phyloP scores from a whole-genome alignment of 441 rosid genomes.

The Bocquillonia castaneifolia region DNA sequence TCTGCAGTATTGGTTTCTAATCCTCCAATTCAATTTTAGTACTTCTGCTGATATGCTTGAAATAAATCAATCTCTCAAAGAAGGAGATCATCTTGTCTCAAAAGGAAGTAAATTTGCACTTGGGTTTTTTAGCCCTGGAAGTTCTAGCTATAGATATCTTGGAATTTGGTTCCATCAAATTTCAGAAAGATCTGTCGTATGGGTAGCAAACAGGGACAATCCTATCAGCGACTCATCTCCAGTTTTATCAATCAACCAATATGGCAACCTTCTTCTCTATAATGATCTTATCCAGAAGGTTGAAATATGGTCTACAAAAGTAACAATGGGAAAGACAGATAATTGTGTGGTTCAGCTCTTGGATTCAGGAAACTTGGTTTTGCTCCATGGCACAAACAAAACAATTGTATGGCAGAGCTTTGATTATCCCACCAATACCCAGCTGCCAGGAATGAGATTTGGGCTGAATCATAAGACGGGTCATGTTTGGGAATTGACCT shows the following conservation, averaged over 20 bases:
- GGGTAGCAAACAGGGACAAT: slow-evolving; percentile 30
- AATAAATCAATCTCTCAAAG: slow-evolving; percentile 12
- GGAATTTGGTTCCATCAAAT: slow-evolving; percentile 33
- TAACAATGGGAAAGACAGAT: background rate
- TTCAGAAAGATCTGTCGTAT: slow-evolving; percentile 15
- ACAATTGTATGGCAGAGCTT: slow-evolving; percentile 27
- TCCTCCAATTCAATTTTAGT: slow-evolving; percentile 7
- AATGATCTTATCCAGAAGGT: background rate
- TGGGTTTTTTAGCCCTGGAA: slow-evolving; percentile 20
- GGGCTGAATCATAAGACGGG: slow-evolving; percentile 16
- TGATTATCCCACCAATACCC: slow-evolving; percentile 17
- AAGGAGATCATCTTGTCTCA: slow-evolving; percentile 29
- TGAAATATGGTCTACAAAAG: slow-evolving; percentile 29
- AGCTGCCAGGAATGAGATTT: slow-evolving; percentile 15
- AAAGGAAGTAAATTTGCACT: slow-evolving; percentile 11
- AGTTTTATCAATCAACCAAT: slow-evolving; percentile 6
- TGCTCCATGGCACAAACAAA: background rate
- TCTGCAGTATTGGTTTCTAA: slow-evolving; percentile 8
- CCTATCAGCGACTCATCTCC: slow-evolving; percentile 23
- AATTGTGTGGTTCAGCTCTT: slow-evolving; percentile 17
- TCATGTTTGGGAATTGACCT: slow-evolving; percentile 13
- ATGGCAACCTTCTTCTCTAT: slow-evolving; percentile 18
- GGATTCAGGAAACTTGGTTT: slow-evolving; percentile 35
- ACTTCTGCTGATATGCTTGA: slow-evolving; percentile 14
- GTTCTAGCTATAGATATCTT: slow-evolving; percentile 8